Evolutionary conservation across 2,329 filamentous ascomycete genomes (phyloP), one percentile per base, ranked within the genome.

Genomic region (Nannizziopsis arthrosporioides): DNA sequence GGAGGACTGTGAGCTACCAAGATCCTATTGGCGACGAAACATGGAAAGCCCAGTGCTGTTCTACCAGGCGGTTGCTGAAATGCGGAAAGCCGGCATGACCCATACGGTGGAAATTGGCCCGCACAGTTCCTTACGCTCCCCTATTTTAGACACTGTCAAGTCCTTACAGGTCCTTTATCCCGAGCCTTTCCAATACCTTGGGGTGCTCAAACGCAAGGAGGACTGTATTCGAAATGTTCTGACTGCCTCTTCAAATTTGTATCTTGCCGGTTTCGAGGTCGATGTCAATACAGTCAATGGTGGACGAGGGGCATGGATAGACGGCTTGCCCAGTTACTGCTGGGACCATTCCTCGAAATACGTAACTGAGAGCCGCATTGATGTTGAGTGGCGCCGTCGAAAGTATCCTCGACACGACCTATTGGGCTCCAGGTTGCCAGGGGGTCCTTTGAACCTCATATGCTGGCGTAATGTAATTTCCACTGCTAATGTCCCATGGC

Each of bases 401-500:
- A 2, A 17, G n/a, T 48, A 52, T 39, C n/a, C 56, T 17, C 51
- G 52, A 15, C 53, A 57, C 44, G 52, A 60, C 41, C 49, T 65
- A 31, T 32, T 62, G 17, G 53, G 57, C 8, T 47, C 65, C 15
- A 36, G 11, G 9, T n/a, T 15, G 3, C 34, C 34, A 3, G 34
- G 34, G 9, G 15, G 12, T 3, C 12, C 34, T 36, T 15, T 36
- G 12, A 36, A 10, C 9, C 11, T 4, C 34, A 59, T 59, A 0
- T 45, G 48, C 8, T 69, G 66, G 65, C 55, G 66, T 1, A 69
- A 69, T 34, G 40, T 68, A 2, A 51, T 74, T 1, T 54, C 59
- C 2, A 46, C 67, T 3, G 22, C 10, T 5, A 44, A 51, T 27
- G 27, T 46, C 14, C 37, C 40, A 15, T 76, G 73, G 73, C 44